Evolutionary conservation across 176 grass and related monocot genomes (phyloP).

Genomic region (Puccinellia tenuiflora): DNA sequence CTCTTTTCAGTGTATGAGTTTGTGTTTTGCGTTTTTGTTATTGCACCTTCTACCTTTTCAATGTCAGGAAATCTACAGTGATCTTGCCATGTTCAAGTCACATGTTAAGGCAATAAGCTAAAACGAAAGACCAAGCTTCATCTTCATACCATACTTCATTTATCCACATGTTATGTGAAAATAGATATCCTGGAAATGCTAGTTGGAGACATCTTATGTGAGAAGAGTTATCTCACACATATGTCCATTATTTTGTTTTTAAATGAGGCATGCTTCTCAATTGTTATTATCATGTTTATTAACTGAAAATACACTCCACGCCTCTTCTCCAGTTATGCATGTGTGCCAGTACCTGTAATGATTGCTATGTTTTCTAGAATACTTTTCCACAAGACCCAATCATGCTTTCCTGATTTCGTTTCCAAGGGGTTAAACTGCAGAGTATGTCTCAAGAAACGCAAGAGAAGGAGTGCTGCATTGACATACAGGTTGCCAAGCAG

Average conservation of each 20-base stretch:
- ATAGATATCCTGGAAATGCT: neutral
- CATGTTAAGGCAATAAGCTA: neutral
- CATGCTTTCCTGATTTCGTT: neutral
- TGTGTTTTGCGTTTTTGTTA: neutral
- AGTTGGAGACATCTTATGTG: neutral
- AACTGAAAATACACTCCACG: neutral
- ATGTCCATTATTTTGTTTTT: neutral
- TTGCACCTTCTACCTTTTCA: neutral
- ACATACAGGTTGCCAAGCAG: neutral
- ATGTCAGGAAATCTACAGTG: neutral
- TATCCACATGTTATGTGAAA: neutral
- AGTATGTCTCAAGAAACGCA: neutral
- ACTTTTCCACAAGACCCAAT: neutral
- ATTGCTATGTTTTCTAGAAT: neutral
- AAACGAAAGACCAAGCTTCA: neutral
- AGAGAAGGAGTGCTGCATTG: neutral
- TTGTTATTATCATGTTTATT: neutral
- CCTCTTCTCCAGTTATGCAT: neutral
- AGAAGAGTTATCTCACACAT: neutral
- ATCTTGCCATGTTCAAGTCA: neutral
- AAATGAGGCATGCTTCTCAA: neutral
- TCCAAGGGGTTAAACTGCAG: slow-evolving; percentile 11
- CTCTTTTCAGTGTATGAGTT: neutral
- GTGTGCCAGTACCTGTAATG: neutral
- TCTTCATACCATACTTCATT: neutral